phyloP scores from a whole-genome alignment of 495 filamentous ascomycete species.

The Xylaria sp. region DNA sequence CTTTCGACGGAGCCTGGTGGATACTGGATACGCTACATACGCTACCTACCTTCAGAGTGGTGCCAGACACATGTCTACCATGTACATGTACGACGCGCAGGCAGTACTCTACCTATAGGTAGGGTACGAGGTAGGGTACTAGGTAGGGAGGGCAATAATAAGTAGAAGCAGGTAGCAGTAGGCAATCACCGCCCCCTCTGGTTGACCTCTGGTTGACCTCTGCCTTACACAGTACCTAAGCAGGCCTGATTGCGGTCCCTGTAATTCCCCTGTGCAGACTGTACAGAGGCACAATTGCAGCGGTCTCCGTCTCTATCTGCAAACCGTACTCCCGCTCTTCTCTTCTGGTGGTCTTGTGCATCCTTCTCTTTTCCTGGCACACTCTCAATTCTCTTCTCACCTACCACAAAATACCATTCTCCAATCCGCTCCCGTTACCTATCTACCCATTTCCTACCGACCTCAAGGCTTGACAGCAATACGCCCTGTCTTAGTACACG shows the following conservation, averaged over 20 bases:
- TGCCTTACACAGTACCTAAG: too few species aligned
- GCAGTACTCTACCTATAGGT: neutral
- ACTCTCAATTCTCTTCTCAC: constrained; percentile 23
- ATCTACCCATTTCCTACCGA: neutral
- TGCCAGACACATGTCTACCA: constrained; percentile 2
- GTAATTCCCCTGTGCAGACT: constrained; percentile 11
- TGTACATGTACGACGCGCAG: neutral
- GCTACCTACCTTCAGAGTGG: neutral
- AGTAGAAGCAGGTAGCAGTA: neutral
- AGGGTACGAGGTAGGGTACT: neutral
- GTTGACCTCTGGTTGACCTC: constrained; percentile 10
- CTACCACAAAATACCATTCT: constrained; percentile 26
- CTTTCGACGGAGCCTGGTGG: neutral
- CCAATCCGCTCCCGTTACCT: constrained; percentile 22
- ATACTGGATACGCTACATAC: constrained; percentile 8
- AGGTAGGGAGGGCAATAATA: neutral
- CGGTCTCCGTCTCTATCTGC: neutral
- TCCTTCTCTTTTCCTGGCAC: constrained; percentile 12
- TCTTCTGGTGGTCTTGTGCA: constrained; percentile 27
- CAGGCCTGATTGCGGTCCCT: neutral
- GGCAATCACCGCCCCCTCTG: constrained; percentile 15
- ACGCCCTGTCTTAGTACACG: constrained; percentile 14
- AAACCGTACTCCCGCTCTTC: constrained; percentile 26
- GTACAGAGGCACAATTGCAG: constrained; percentile 1
- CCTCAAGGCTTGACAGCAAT: neutral